phyloP scores from a whole-genome alignment of 2,329 filamentous ascomycete species.

The Colletotrichum australisinense region DNA sequence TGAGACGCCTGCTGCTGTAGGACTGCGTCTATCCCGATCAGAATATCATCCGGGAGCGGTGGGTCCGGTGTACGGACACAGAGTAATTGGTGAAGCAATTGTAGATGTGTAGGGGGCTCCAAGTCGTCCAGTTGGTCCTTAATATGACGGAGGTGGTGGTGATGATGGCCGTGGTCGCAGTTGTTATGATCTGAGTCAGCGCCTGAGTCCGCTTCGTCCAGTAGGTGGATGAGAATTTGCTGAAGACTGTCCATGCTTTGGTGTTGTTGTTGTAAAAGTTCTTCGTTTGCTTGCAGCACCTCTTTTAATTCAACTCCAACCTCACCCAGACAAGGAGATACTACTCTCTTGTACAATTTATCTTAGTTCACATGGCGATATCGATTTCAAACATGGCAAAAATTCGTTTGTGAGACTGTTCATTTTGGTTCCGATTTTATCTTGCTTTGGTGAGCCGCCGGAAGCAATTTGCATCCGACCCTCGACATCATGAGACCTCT shows the following conservation, averaged over 20 bases:
- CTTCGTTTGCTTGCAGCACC: no score
- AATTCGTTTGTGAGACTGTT: not conserved
- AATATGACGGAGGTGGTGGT: conserved; percentile 14
- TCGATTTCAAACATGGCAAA: not conserved
- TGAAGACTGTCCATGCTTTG: not conserved
- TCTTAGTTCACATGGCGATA: no score
- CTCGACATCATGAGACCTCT: no score
- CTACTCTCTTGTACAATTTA: not conserved
- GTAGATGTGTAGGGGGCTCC: conserved; percentile 29
- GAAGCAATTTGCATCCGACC: conserved; percentile 23
- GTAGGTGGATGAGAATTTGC: not conserved
- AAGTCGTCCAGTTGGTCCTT: conserved; percentile 26
- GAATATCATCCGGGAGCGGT: conserved; percentile 34
- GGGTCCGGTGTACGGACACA: conserved; percentile 41
- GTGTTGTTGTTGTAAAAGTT: not conserved
- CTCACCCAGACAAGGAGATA: not conserved
- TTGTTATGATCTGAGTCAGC: not conserved
- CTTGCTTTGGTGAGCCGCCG: conserved; percentile 2
- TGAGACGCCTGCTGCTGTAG: conserved; percentile 15
- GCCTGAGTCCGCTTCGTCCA: not conserved
- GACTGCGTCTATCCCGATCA: conserved; percentile 37
- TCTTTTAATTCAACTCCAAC: not conserved
- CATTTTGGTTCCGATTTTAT: conserved; percentile 12
- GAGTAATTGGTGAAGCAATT: conserved; percentile 39
- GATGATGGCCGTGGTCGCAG: conserved; percentile 10